A percentile compares a stretch with the other conserved stretches of the same genome.
These are phyloP conservation scores for Ustilago vetiveriae DNA, from an alignment of 1,284 basidiomycete genomes.

Conservation along the genomic window DNA sequence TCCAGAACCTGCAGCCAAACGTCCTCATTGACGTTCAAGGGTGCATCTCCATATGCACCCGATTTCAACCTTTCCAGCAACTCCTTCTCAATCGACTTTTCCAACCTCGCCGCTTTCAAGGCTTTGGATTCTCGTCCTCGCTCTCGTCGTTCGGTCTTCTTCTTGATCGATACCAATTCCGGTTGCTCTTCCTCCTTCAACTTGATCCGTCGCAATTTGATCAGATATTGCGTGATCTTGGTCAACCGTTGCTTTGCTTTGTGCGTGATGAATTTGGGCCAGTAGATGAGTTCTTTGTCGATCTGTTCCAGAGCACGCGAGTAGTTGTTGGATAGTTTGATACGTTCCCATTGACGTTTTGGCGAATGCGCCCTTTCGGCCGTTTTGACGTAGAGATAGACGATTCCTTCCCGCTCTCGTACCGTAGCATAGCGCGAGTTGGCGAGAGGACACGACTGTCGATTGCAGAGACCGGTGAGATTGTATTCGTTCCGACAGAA, in stretches of 20 bases:
- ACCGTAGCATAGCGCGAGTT: conserved; percentile 98
- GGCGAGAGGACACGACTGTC: conserved; percentile 95
- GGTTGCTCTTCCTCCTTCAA: conserved; percentile 81
- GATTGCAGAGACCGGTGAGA: conserved; percentile 93
- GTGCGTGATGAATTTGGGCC: conserved; percentile 97
- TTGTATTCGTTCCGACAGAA: conserved; percentile 99
- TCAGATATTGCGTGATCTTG: conserved; percentile 98
- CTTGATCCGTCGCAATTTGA: conserved; percentile 93
- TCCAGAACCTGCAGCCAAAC: conserved; percentile 80
- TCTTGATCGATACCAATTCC: conserved; percentile 92
- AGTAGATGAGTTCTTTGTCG: conserved; percentile 92
- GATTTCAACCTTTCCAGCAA: conserved; percentile 92
- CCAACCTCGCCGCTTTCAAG: conserved; percentile 82
- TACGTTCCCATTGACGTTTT: conserved; percentile 95
- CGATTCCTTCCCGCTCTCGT: conserved; percentile 87
- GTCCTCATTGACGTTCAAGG: conserved; percentile 96
- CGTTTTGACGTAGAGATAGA: conserved; percentile 98
- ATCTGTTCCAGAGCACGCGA: conserved; percentile 82
- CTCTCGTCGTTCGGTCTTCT: conserved; percentile 96
- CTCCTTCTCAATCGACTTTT: conserved; percentile 94
- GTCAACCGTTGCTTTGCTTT: conserved; percentile 99
- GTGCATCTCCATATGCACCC: conserved; percentile 96
- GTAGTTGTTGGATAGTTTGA: conserved; percentile 93
- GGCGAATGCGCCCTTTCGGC: conserved; percentile 96
- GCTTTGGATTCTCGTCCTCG: conserved; percentile 93